Evolutionary conservation across 2,329 filamentous ascomycete genomes (phyloP).

Genomic region (Alternaria sp.): DNA sequence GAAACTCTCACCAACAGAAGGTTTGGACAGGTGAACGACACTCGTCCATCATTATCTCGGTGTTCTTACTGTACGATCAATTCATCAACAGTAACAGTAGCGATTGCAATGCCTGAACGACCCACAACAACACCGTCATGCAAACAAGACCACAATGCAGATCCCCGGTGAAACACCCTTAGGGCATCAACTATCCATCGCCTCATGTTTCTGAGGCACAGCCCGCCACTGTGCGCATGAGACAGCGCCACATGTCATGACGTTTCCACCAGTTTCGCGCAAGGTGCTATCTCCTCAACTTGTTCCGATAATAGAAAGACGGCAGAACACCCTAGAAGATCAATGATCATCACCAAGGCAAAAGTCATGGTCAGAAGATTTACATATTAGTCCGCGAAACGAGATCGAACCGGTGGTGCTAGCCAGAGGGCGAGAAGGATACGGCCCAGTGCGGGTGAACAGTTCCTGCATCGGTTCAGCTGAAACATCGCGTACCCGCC

Average conservation of each 20-base stretch:
- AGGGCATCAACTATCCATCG: not conserved
- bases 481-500: not conserved
- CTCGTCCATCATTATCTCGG: not conserved
- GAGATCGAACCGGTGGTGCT: not conserved
- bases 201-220: not conserved
- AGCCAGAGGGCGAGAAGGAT: not conserved
- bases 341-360: not conserved
- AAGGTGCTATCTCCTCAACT: not conserved
- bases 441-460: not conserved
- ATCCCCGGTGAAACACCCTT: not conserved
- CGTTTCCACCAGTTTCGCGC: not conserved
- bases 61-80: not conserved
- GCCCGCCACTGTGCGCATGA: not conserved
- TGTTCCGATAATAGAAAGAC: not conserved
- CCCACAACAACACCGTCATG: not conserved
- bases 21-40: not conserved
- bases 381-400: not conserved
- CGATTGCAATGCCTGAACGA: not conserved
- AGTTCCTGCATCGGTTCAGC: not conserved
- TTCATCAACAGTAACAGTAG: not conserved
- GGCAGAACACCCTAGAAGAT: not conserved
- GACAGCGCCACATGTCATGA: not conserved
- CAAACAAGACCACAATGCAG: not conserved
- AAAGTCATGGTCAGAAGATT: not conserved
- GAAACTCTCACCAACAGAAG: not conserved